These are phyloP conservation scores for Trametes pubescens DNA, from an alignment of 1,284 basidiomycete species.

Conservation along the genomic window DNA sequence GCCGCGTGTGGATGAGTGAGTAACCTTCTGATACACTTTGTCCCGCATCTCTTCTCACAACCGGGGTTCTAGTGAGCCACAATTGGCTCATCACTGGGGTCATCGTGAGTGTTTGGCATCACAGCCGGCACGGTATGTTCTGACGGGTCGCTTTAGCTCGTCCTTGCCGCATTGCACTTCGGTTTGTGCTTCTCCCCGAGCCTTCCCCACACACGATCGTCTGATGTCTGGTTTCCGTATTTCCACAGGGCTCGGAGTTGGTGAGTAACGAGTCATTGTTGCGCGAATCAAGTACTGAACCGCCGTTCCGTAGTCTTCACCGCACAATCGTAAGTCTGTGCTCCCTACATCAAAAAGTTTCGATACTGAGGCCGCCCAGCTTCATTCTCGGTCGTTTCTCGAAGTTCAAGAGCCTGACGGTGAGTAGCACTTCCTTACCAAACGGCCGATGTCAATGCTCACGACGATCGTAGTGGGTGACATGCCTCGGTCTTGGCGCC, in stretches of 20 bases:
- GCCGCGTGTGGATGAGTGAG: slow-evolving; percentile 43
- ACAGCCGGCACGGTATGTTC: not conserved
- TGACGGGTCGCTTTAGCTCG: slow-evolving; percentile 23
- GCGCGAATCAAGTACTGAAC: not conserved
- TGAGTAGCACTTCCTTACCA: slow-evolving; percentile 11
- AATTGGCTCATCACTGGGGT: slow-evolving; percentile 39
- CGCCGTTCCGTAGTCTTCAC: slow-evolving; percentile 35
- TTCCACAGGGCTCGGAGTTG: slow-evolving; percentile 32
- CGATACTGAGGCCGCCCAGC: slow-evolving; percentile 18
- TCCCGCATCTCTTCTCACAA: slow-evolving; percentile 16
- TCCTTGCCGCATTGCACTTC: slow-evolving; percentile 38
- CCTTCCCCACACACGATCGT: not conserved
- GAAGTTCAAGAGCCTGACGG: slow-evolving; percentile 38
- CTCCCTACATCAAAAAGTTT: not conserved
- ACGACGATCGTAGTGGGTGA: slow-evolving; percentile 38
- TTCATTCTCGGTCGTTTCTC: slow-evolving; percentile 40
- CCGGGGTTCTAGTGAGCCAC: slow-evolving; percentile 32
- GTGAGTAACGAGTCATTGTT: slow-evolving; percentile 17
- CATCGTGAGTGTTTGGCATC: slow-evolving; percentile 34
- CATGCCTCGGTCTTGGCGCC: slow-evolving; percentile 40
- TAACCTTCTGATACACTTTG: slow-evolving; percentile 1
- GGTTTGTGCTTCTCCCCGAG: slow-evolving; percentile 12
- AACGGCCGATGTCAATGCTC: not conserved
- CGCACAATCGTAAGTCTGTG: slow-evolving; percentile 36
- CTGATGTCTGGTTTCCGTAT: not conserved